phyloP scores from a whole-genome alignment of 2,329 filamentous ascomycete species.

The Lasiodiplodia sp. region DNA sequence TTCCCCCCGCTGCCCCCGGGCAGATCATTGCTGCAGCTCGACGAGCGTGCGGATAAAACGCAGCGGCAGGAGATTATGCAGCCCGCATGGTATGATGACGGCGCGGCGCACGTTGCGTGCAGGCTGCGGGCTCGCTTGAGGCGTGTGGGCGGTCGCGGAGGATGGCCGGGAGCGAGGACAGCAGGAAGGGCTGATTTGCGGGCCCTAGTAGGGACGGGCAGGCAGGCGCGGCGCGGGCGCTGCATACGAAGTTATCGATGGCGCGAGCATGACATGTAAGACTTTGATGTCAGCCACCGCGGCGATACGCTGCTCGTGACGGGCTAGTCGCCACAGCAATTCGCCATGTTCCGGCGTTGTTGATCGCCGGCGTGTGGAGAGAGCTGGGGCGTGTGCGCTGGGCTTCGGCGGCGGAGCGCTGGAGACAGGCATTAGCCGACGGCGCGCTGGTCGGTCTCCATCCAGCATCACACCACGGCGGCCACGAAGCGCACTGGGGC shows the following conservation, averaged over 20 bases:
- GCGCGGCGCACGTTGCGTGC: conserved; percentile 21
- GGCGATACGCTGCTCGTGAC: conserved; percentile 27
- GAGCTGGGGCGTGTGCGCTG: conserved; percentile 15
- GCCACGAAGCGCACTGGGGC: neutral
- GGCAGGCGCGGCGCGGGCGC: conserved; percentile 6
- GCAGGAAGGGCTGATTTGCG: neutral
- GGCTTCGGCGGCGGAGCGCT: conserved; percentile 3
- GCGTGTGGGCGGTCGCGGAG: conserved; percentile 6
- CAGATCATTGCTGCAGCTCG: conserved; percentile 30
- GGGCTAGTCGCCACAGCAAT: conserved; percentile 25
- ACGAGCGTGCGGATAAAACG: conserved; percentile 22
- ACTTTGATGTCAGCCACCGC: conserved; percentile 26
- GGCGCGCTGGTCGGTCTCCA: conserved; percentile 3
- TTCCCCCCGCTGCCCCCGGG: conserved; percentile 30
- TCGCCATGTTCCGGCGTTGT: conserved; percentile 28
- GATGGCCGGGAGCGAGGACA: neutral
- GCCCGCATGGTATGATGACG: conserved; percentile 24
- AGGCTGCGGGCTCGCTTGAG: conserved; percentile 19
- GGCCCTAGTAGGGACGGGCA: neutral
- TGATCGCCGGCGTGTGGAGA: conserved; percentile 22
- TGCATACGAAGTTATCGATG: conserved; percentile 23
- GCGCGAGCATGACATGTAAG: conserved; percentile 27
- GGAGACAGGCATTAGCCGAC: conserved; percentile 25
- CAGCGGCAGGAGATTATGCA: conserved; percentile 30
- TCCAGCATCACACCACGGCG: conserved; percentile 27